Base-by-base conservation (phyloP, 2,329 filamentous ascomycete genomes). In the Xylaria sp. region DNA sequence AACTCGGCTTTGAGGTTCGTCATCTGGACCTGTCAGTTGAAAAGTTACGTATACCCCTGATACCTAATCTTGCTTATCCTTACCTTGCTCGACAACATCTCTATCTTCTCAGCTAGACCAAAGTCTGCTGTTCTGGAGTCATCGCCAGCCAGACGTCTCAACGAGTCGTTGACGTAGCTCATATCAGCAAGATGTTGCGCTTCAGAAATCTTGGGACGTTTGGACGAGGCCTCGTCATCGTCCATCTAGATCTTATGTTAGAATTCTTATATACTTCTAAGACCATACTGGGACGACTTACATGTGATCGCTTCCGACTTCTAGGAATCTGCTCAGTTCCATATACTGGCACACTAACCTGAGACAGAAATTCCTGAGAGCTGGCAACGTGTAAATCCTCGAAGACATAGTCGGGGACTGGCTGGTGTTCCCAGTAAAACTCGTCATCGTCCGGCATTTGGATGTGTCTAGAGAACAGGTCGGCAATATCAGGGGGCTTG, bases 351-450 rank as follows among this genome's bases (percentile, higher is more conserved):
- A 59, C 26, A 45, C 56, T 65, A 6, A 60, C 59, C 44, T 76
- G 74, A 1, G 70, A 69, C 9, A 58, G 63, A 21, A 62, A 53
- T 7, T 66, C 59, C 52, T 76, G 75, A 0, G 76, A 75, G 51
- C 66, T 65, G 4, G 54, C 57, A 5, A 69, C 37, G 70, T 62
- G 63, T 72, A 84, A 26, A 75, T 66, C 68, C 40, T 83, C 78
- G 19, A 84, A 74, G 2, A 83, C 72, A 0, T 76, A 69, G 1
- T 76, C 74, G 0, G 81, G 80, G 2, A 85, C 64, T 2, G 69
- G 57, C 7, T 77, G 72, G 1, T 79, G 74, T 13, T 77, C 74
- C 77, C 78, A 85, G 4, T 69, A 65, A 38, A 82, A 71, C 7
- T 70, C 70, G 37, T 58, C 64, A 41, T 62, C 73, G 16, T 69